A percentile compares a stretch with the other conserved stretches of the same genome.
Evolutionary conservation across 441 rosid genomes (phyloP).

Genomic region (Dalechampia spathulata): DNA sequence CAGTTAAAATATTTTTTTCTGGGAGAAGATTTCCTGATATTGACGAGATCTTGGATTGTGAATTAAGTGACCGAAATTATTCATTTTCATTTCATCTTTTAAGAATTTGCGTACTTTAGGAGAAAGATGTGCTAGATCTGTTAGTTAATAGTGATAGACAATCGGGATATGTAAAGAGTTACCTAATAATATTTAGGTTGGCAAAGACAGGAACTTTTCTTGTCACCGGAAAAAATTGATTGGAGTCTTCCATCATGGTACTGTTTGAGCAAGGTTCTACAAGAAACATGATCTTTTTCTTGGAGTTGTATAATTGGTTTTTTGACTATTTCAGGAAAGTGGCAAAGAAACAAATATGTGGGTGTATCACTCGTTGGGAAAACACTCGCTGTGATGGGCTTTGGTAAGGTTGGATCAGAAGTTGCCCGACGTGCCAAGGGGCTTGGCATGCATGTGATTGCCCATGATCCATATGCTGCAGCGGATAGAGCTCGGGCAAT

Average conservation of each 20-base stretch:
- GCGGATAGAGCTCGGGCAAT: constrained; percentile 91
- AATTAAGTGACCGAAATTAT: too few relatives aligned
- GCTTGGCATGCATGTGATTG: constrained; percentile 91
- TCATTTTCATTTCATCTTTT: background rate
- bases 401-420: constrained; percentile 97
- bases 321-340: constrained; percentile 50
- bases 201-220: background rate
- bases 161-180: background rate
- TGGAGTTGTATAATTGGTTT: background rate
- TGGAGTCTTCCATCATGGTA: background rate
- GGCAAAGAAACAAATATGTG: constrained; percentile 90
- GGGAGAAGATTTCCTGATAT: too few relatives aligned
- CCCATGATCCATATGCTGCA: constrained; percentile 93
- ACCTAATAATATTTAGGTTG: background rate
- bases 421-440: constrained; percentile 95
- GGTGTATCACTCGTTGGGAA: constrained; percentile 96
- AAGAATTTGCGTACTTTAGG: background rate
- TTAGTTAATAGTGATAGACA: background rate
- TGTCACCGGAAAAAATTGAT: background rate
- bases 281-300: too few relatives aligned
- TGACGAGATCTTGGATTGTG: too few relatives aligned
- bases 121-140: constrained; percentile 2
- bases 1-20: too few relatives aligned
- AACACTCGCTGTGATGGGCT: constrained; percentile 87
- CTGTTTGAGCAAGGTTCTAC: too few relatives aligned